Conservation (phyloP, 1,284 basidiomycete genomes). For the Mycena sp. region DNA sequence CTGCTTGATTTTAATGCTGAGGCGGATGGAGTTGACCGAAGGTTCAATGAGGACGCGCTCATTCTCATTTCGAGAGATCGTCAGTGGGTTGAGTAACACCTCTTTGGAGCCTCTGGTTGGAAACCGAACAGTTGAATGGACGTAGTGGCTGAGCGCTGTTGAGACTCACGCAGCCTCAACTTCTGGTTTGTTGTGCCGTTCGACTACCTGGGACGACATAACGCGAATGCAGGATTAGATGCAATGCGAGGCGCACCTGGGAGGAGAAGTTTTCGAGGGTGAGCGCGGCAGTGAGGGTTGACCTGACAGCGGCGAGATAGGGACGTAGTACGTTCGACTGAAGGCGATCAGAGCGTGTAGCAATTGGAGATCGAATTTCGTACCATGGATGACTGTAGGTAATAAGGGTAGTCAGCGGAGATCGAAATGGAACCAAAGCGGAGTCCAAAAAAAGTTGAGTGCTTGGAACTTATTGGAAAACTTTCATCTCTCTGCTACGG, state of each 20-base stretch:
- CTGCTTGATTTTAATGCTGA: constrained; percentile 99
- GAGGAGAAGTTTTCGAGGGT: constrained; percentile 98
- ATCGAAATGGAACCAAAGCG: neutral
- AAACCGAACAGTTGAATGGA: constrained; percentile 18
- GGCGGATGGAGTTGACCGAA: constrained; percentile 94
- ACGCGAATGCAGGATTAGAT: too few relatives aligned
- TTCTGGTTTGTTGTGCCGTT: constrained; percentile 97
- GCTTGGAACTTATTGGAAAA: too few relatives aligned
- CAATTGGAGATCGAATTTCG: neutral
- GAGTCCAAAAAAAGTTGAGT: neutral
- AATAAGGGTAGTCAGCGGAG: neutral
- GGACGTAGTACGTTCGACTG: constrained; percentile 81
- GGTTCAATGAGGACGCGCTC: constrained; percentile 98
- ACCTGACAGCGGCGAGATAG: constrained; percentile 95
- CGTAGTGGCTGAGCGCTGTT: neutral
- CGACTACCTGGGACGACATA: constrained; percentile 75
- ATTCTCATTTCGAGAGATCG: constrained; percentile 96
- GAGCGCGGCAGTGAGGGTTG: constrained; percentile 96
- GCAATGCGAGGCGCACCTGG: too few relatives aligned
- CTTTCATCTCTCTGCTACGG: too few relatives aligned
- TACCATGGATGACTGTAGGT: too few relatives aligned
- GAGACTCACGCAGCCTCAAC: constrained; percentile 81
- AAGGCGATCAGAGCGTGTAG: constrained; percentile 2
- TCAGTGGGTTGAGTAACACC: constrained; percentile 91
- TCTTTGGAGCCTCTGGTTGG: constrained; percentile 84